These are phyloP conservation scores for Pleurotus djamor DNA, from an alignment of 768 basidiomycete genomes.

Conservation along the genomic window DNA sequence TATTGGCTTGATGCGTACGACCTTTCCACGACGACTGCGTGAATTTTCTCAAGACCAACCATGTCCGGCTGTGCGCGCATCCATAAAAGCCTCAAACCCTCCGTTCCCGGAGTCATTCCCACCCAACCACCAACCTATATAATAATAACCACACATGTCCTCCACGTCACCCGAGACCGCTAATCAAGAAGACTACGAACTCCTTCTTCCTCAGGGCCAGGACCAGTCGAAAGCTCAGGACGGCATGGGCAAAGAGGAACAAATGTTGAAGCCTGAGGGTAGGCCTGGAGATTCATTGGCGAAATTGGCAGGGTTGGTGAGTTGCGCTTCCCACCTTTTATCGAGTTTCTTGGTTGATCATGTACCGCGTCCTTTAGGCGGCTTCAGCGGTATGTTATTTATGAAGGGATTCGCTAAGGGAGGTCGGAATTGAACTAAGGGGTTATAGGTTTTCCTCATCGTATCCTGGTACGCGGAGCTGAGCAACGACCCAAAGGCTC, in stretches of 20 bases:
- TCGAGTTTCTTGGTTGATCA: not conserved
- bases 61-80: not conserved
- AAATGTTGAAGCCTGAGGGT: conserved; percentile 27
- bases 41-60: conserved; percentile 2
- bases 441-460: conserved; percentile 18
- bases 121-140: not conserved
- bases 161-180: not conserved
- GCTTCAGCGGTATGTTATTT: not conserved
- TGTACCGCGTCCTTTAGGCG: not conserved
- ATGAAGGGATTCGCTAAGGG: no score
- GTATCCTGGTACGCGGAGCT: conserved; percentile 46
- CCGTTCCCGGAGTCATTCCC: not conserved
- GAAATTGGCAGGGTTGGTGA: conserved; percentile 29
- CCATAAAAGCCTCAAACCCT: not conserved
- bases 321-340: conserved; percentile 11
- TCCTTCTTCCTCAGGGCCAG: conserved; percentile 8
- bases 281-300: conserved; percentile 35
- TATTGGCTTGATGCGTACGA: not conserved
- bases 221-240: not conserved
- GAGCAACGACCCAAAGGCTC: conserved; percentile 36
- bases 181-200: conserved; percentile 13
- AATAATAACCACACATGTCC: not conserved
- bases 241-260: conserved; percentile 21
- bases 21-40: conserved; percentile 5
- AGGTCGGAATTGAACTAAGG: no score